Evolutionary conservation across 2,329 filamentous ascomycete genomes (phyloP).

Genomic region (Ilyonectria robusta): DNA sequence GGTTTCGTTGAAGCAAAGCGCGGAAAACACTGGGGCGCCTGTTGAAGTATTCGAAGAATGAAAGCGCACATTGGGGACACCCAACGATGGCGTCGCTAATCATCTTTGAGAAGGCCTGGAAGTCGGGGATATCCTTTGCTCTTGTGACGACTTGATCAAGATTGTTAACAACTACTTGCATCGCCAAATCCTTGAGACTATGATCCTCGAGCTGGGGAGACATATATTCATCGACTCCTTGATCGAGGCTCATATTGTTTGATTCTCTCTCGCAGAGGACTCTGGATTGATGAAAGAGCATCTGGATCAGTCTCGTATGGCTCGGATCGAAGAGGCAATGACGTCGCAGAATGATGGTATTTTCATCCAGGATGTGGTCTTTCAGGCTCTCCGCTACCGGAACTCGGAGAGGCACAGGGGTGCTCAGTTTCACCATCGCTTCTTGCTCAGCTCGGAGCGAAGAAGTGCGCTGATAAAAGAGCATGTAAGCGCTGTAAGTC

Average conservation of each 20-base stretch:
- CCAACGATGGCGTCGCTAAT: conserved; percentile 62
- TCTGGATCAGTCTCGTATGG: conserved; percentile 77
- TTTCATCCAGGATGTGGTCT: conserved; percentile 78
- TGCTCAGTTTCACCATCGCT: conserved; percentile 53
- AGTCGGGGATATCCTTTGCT: conserved; percentile 76
- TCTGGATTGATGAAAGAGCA: conserved; percentile 71
- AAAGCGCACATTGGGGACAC: conserved; percentile 68
- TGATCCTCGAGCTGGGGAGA: conserved; percentile 32
- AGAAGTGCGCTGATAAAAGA: conserved; percentile 91
- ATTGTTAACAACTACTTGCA: conserved; percentile 73
- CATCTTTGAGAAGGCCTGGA: conserved; percentile 68
- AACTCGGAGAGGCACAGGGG: conserved; percentile 57
- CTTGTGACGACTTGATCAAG: conserved; percentile 83
- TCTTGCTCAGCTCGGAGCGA: conserved; percentile 70
- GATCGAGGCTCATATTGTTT: conserved; percentile 9
- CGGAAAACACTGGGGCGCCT: conserved; percentile 70
- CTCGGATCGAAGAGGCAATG: conserved; percentile 85
- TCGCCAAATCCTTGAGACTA: conserved; percentile 62
- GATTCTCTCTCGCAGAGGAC: conserved; percentile 55
- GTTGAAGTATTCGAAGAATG: conserved; percentile 74
- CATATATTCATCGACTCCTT: conserved; percentile 26
- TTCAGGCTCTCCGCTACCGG: conserved; percentile 61
- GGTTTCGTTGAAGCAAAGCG: conserved; percentile 74
- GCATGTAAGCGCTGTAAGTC: conserved; percentile 93
- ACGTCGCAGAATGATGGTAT: conserved; percentile 79